Percentiles rank a stretch among this genome's conserved stretches.
Evolutionary conservation across 768 basidiomycete species (phyloP).

Genomic region (Lactarius sanguifluus): DNA sequence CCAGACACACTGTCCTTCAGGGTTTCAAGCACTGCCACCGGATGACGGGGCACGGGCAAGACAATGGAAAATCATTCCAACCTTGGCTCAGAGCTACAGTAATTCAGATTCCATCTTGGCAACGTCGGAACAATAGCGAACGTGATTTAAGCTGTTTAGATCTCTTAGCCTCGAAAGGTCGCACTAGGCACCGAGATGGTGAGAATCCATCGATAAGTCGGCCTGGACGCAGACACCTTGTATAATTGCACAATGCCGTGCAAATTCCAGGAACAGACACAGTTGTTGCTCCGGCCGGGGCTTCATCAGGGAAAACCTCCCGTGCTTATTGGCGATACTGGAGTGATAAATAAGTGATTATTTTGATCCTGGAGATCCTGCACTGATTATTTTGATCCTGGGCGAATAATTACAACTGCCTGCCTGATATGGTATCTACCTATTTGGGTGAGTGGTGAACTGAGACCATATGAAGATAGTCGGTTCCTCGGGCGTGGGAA

Average conservation of each 20-base stretch:
- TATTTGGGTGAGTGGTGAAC: too few species aligned
- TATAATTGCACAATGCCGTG: background rate
- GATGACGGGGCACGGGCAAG: background rate
- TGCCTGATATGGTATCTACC: too few species aligned
- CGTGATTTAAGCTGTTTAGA: background rate
- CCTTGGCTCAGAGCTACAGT: background rate
- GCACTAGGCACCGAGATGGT: background rate
- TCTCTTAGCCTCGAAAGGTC: background rate
- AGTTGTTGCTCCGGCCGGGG: constrained; percentile 14
- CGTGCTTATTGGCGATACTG: too few species aligned
- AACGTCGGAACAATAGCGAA: background rate
- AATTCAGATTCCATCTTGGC: background rate
- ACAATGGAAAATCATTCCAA: background rate
- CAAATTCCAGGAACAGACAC: background rate
- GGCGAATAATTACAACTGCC: too few species aligned
- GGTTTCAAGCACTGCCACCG: background rate
- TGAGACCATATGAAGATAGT: too few species aligned
- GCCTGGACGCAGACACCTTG: background rate
- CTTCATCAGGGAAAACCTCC: too few species aligned
- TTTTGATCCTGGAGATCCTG: too few species aligned
- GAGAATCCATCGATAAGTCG: background rate
- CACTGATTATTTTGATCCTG: too few species aligned
- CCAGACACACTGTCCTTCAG: background rate
- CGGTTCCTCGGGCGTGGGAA: too few species aligned
- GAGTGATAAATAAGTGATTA: too few species aligned